These are phyloP conservation scores for Skeletonema menzelii DNA, from an alignment of 108 stramenopile genomes.

Conservation along the genomic window DNA sequence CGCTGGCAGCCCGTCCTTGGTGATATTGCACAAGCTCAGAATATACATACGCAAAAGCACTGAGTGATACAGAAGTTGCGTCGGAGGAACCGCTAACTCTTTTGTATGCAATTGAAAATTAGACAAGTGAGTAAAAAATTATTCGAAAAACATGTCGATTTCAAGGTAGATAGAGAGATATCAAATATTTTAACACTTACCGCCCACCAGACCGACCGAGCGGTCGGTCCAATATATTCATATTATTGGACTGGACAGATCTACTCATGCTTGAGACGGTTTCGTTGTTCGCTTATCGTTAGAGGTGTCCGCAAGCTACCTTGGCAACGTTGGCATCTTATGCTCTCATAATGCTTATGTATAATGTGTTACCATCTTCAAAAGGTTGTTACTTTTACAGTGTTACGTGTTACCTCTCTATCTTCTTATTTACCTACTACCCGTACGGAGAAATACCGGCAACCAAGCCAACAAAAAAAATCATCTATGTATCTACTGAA, in stretches of 20 bases:
- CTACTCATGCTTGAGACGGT: neutral
- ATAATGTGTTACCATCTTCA: too few species aligned
- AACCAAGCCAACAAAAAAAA: too few species aligned
- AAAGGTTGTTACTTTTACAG: too few species aligned
- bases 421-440: too few species aligned
- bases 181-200: constrained; percentile 18
- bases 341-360: too few species aligned
- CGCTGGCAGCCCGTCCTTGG: constrained; percentile 87
- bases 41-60: constrained; percentile 92
- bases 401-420: too few species aligned
- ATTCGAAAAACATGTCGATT: neutral
- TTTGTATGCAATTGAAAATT: neutral
- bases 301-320: too few species aligned
- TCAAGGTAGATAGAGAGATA: neutral
- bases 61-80: constrained; percentile 70
- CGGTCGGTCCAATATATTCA: constrained; percentile 67
- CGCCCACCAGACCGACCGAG: constrained; percentile 61
- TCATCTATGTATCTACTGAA: too few species aligned
- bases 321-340: too few species aligned
- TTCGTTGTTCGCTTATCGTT: too few species aligned
- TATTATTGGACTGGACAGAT: neutral
- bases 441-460: too few species aligned
- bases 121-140: neutral
- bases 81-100: constrained; percentile 29
- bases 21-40: constrained; percentile 96